phyloP scores from a whole-genome alignment of 2,329 filamentous ascomycete genomes.

The Coleophoma cylindrospora region DNA sequence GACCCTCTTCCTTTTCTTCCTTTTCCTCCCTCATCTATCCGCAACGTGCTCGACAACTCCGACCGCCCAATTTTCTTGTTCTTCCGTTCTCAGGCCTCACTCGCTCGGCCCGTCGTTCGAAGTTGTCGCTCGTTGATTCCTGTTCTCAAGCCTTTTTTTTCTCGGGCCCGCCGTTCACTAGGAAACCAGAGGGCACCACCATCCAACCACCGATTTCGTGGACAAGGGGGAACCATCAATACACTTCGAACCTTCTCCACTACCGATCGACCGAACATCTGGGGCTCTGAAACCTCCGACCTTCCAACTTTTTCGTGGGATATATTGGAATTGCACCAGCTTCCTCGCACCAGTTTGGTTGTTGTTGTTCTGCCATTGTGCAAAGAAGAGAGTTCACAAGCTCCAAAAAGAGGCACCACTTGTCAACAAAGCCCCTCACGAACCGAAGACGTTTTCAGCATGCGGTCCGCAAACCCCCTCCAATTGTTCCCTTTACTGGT shows the following conservation, averaged over 20 bases:
- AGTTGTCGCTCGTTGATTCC: neutral
- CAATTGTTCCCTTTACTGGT: slow-evolving; percentile 44
- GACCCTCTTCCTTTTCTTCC: too few species aligned
- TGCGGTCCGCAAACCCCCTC: slow-evolving; percentile 44
- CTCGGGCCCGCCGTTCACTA: neutral
- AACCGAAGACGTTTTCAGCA: slow-evolving; percentile 21
- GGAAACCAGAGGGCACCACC: neutral
- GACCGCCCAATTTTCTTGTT: slow-evolving; percentile 2
- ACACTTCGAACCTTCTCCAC: neutral
- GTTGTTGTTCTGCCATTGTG: neutral
- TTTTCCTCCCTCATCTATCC: too few species aligned
- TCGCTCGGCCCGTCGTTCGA: slow-evolving; percentile 16
- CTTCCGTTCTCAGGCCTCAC: slow-evolving; percentile 13
- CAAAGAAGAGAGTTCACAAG: slow-evolving; percentile 1
- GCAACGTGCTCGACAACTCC: neutral
- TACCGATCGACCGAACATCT: neutral
- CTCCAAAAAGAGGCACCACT: neutral
- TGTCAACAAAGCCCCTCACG: slow-evolving; percentile 14
- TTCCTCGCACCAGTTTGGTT: neutral
- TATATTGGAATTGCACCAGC: neutral
- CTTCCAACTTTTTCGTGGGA: neutral
- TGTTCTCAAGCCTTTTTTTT: neutral
- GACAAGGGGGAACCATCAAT: neutral
- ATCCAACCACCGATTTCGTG: neutral
- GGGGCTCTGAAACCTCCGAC: neutral